phyloP scores from a whole-genome alignment of 306 rosid genomes.

The Cucumis hystrix region DNA sequence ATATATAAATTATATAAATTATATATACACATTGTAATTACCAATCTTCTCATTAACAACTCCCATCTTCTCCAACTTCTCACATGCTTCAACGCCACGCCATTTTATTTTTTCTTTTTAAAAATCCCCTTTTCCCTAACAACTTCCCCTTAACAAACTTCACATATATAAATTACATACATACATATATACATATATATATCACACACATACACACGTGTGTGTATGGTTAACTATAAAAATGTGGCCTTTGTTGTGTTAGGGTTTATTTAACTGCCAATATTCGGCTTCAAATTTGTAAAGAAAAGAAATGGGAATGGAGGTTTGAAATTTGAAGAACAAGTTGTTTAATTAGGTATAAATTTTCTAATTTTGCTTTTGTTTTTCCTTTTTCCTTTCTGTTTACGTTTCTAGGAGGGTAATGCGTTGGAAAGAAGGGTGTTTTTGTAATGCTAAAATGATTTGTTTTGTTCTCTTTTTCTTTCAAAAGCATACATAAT shows the following conservation, averaged over 20 bases:
- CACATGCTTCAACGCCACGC: slow-evolving; percentile 31
- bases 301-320: neutral
- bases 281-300: neutral
- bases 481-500: neutral
- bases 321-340: neutral
- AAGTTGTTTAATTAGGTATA: neutral
- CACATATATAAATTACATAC: neutral
- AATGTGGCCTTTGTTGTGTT: neutral
- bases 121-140: neutral
- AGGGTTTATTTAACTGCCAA: neutral
- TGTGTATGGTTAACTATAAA: neutral
- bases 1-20: too few species aligned
- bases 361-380: neutral
- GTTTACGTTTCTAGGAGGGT: neutral
- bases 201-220: neutral
- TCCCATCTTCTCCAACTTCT: slow-evolving; percentile 11
- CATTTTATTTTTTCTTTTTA: neutral
- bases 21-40: neutral
- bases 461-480: neutral
- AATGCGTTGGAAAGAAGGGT: too few species aligned
- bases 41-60: neutral
- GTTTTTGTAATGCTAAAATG: neutral
- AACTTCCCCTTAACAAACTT: slow-evolving; percentile 4
- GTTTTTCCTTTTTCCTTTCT: neutral
- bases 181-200: neutral